Percentiles rank a stretch among this genome's conserved stretches.
Evolutionary conservation across 2,329 filamentous ascomycete genomes (phyloP).

Genomic region (Trichoderma sp.): DNA sequence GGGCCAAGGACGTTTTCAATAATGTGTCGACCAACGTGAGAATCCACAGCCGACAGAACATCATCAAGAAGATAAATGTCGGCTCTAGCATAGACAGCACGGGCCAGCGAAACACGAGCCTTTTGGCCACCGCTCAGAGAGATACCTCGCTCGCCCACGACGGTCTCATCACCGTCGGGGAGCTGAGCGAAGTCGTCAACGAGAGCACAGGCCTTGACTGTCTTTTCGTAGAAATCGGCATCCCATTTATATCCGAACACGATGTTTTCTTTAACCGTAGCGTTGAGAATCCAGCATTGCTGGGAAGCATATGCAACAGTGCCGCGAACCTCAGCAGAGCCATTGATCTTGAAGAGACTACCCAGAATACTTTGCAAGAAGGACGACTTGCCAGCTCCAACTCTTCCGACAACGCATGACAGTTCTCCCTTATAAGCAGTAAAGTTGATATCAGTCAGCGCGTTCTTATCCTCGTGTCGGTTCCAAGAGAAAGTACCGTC

Average conservation of each 20-base stretch:
- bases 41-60: conserved; percentile 93
- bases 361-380: conserved; percentile 85
- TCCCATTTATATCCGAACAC: conserved; percentile 95
- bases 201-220: conserved; percentile 86
- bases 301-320: conserved; percentile 89
- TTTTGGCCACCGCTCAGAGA: conserved; percentile 96
- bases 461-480: conserved; percentile 68
- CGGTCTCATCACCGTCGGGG: conserved; percentile 92
- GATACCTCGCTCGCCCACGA: conserved; percentile 95
- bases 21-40: conserved; percentile 91
- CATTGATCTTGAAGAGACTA: conserved; percentile 85
- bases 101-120: conserved; percentile 84
- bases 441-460: conserved; percentile 81
- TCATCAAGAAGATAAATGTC: conserved; percentile 96
- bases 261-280: conserved; percentile 95
- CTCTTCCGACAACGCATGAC: conserved; percentile 86
- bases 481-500: conserved; percentile 96
- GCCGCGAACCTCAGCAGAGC: conserved; percentile 79
- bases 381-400: conserved; percentile 94
- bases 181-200: conserved; percentile 87
- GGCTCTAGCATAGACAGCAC: conserved; percentile 94
- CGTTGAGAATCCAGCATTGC: conserved; percentile 95
- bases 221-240: conserved; percentile 89
- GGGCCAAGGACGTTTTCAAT: conserved; percentile 91
- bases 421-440: conserved; percentile 89